Percentiles rank a stretch among this genome's conserved stretches.
Conservation (phyloP, 768 basidiomycete species). For the Chalciporus piperatus region DNA sequence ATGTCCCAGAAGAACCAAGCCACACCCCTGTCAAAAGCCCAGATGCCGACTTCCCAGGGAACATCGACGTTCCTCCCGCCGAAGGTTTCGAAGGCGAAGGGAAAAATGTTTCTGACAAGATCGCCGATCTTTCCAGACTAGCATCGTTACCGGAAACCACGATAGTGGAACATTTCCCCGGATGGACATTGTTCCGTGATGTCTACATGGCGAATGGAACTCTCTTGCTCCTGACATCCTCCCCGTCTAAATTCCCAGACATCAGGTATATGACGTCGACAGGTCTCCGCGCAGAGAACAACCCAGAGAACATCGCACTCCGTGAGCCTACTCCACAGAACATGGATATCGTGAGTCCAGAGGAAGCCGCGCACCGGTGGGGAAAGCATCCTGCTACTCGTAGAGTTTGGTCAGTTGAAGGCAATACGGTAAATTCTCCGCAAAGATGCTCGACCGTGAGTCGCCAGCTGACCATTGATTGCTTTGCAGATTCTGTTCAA, state of each 20-base stretch:
- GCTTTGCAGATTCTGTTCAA: conserved; percentile 51
- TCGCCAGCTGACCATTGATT: conserved; percentile 4
- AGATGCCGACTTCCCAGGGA: not conserved
- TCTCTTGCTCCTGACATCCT: conserved; percentile 61
- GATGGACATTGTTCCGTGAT: conserved; percentile 84
- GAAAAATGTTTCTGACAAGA: not conserved
- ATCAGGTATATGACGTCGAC: conserved; percentile 63
- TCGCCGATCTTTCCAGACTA: conserved; percentile 4
- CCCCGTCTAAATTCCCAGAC: conserved; percentile 44
- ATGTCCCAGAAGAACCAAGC: not conserved
- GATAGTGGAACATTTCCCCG: conserved; percentile 64
- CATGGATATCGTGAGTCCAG: conserved; percentile 59
- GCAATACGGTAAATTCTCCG: conserved; percentile 59
- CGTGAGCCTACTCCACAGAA: conserved; percentile 65
- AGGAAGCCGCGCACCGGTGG: conserved; percentile 64
- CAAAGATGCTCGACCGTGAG: not conserved
- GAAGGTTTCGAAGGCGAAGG: not conserved
- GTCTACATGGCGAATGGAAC: conserved; percentile 86
- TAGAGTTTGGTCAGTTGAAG: conserved; percentile 64
- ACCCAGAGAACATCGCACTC: conserved; percentile 59
- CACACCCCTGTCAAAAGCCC: not conserved
- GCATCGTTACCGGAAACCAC: conserved; percentile 48
- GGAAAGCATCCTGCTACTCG: conserved; percentile 42
- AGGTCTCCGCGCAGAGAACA: conserved; percentile 53
- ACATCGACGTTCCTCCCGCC: not conserved